Evolutionary conservation across 2,329 filamentous ascomycete genomes (phyloP), one percentile per base, ranked within the genome.

Genomic region (Purpureocillium lavendulum): DNA sequence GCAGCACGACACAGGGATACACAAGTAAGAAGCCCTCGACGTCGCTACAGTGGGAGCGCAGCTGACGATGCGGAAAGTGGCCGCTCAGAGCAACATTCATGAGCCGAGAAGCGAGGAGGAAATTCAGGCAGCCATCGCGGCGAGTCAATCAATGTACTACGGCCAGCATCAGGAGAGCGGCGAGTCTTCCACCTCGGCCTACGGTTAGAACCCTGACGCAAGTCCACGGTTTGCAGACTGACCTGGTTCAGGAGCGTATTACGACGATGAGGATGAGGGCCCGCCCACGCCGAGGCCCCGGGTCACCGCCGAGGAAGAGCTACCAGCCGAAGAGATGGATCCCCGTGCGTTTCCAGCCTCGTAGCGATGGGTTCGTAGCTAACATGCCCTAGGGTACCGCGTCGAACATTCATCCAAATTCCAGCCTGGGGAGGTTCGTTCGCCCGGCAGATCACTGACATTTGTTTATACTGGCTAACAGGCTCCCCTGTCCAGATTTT

Each of bases 401-500:
- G 53, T 71, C 14, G 55, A 65, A 18, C 58, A 48, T 13, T 70
- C 65, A 2, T 44, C 42, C 10, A 58, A 47, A 30, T 71, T 70
- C 35, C 50, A 56, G 24, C 64, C 65, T 3, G 67, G 67, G 40
- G 57, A 60, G 54, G 67, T 65, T 49, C 44, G 59, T 48, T 4
- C 3, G 15, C 2, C 18, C 12, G 13, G 13, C 16, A 6, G n/a
- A 7, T 30, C 11, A 13, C 29, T 13, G 7, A 10, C 13, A 12
- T 14, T 13, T 6, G n/a, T 12, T 6, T 12, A 13, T 13, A 14
- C n/a, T 13, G 7, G 29, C 7, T 5, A 5, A 12, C 29, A 7
- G n/a, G 13, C 12, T 6, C n/a, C 7, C 11, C 12, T 14, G 29
- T 13, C 29, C 40, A 74, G 71, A 67, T 77, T 14, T 73, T 77